These are phyloP conservation scores for Vigna reflexopilosa DNA, from an alignment of 306 rosid species.

Conservation along the genomic window DNA sequence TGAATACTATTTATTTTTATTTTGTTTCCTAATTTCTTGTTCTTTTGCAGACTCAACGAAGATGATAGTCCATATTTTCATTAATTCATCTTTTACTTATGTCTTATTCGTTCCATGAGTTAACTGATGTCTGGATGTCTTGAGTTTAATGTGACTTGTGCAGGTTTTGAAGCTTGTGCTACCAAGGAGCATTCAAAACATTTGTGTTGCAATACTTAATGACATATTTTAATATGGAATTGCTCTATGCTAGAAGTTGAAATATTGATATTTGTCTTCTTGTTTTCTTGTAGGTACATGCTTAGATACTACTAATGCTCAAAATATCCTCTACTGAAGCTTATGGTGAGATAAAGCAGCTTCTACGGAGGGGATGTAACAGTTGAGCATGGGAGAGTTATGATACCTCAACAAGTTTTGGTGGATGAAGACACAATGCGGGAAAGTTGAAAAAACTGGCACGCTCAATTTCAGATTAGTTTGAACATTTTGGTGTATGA, in stretches of 20 bases:
- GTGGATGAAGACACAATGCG: not conserved
- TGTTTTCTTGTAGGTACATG: slow-evolving; percentile 41
- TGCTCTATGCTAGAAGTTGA: slow-evolving; percentile 38
- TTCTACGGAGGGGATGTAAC: not conserved
- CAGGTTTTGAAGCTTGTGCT: slow-evolving; percentile 62
- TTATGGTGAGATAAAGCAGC: not conserved
- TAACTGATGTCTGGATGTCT: slow-evolving; percentile 39
- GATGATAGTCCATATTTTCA: slow-evolving; percentile 36
- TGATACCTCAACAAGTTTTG: slow-evolving; percentile 25
- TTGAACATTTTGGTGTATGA: not conserved
- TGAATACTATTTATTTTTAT: not conserved
- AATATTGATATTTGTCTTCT: slow-evolving; percentile 44
- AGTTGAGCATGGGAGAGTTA: not conserved
- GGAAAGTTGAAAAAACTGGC: slow-evolving; percentile 6
- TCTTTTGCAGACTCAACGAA: slow-evolving; percentile 54
- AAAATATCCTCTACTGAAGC: slow-evolving; percentile 7
- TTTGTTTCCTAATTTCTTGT: slow-evolving; percentile 43
- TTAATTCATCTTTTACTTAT: slow-evolving; percentile 16
- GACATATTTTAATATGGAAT: slow-evolving; percentile 22
- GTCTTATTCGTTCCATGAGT: slow-evolving; percentile 41
- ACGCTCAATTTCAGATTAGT: slow-evolving; percentile 2
- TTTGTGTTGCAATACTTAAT: slow-evolving; percentile 39
- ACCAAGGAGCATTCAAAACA: slow-evolving; percentile 46
- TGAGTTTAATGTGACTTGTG: slow-evolving; percentile 57
- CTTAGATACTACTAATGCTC: not conserved